Conservation (phyloP, 768 basidiomycete species). For the Scleroderma bovista region DNA sequence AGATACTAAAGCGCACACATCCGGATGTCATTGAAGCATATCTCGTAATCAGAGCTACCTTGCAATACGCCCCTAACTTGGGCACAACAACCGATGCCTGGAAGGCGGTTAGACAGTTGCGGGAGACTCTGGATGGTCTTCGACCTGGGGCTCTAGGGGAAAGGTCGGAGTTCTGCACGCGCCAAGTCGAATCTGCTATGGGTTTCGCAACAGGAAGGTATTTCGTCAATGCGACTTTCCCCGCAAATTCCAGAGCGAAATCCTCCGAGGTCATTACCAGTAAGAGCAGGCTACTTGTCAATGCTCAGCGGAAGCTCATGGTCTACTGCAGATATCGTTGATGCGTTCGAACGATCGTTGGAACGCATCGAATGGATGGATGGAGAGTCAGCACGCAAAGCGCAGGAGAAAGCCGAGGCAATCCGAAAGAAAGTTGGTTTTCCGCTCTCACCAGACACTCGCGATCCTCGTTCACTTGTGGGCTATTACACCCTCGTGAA, state of each 20-base stretch:
- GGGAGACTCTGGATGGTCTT: slow-evolving; percentile 74
- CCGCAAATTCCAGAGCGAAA: slow-evolving; percentile 70
- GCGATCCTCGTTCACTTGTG: slow-evolving; percentile 58
- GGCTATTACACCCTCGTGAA: slow-evolving; percentile 70
- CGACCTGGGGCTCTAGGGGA: slow-evolving; percentile 84
- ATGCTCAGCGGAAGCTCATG: slow-evolving; percentile 1
- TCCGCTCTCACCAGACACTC: slow-evolving; percentile 81
- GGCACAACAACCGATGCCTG: slow-evolving; percentile 74
- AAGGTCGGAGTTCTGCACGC: slow-evolving; percentile 78
- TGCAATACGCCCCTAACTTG: slow-evolving; percentile 63
- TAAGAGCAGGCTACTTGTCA: slow-evolving; percentile 22
- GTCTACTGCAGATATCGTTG: slow-evolving; percentile 58
- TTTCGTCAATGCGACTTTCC: slow-evolving; percentile 83
- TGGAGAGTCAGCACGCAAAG: slow-evolving; percentile 67
- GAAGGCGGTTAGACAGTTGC: slow-evolving; percentile 63
- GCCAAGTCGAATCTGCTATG: slow-evolving; percentile 60
- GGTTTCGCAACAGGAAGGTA: slow-evolving; percentile 90
- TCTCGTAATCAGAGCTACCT: slow-evolving; percentile 71
- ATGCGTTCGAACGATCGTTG: slow-evolving; percentile 77
- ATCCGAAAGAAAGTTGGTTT: slow-evolving; percentile 86
- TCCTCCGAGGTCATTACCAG: slow-evolving; percentile 80
- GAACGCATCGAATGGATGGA: slow-evolving; percentile 89
- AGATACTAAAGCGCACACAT: slow-evolving; percentile 62
- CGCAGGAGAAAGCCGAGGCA: slow-evolving; percentile 67
- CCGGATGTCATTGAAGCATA: slow-evolving; percentile 81